These are phyloP conservation scores for Aaosphaeria pasadenensis DNA, from an alignment of 2,329 filamentous ascomycete species.

Conservation along the genomic window DNA sequence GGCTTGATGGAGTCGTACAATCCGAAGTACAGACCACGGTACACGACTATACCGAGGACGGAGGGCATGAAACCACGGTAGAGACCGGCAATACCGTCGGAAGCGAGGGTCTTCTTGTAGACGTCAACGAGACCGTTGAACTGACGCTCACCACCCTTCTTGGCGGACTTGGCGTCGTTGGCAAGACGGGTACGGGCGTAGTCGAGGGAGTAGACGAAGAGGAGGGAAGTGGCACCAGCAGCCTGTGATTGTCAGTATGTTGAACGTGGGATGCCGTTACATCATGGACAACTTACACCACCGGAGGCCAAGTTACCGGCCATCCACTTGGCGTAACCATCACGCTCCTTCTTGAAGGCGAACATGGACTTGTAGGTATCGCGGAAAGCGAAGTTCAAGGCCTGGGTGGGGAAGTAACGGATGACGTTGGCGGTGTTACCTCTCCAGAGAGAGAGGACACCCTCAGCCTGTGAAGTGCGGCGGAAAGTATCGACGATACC, in stretches of 20 bases:
- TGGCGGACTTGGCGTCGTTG: conserved; percentile 99
- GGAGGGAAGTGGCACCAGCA: conserved; percentile 98
- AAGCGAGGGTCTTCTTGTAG: conserved; percentile 99
- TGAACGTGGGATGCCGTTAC: not conserved
- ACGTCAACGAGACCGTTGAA: conserved; percentile 99
- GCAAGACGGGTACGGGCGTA: conserved; percentile 99
- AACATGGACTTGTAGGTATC: conserved; percentile 99
- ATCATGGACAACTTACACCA: conserved; percentile 69
- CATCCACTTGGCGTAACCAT: conserved; percentile 99
- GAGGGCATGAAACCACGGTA: conserved; percentile 99
- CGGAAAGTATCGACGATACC: conserved; percentile 95
- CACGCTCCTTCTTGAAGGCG: conserved; percentile 99
- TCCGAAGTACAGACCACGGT: conserved; percentile 99
- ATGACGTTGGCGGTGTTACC: conserved; percentile 99
- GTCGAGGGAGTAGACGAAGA: conserved; percentile 99
- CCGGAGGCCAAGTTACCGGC: conserved; percentile 98
- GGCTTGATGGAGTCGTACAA: conserved; percentile 99
- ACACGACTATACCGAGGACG: conserved; percentile 98
- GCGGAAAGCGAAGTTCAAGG: conserved; percentile 99
- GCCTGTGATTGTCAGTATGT: conserved; percentile 51
- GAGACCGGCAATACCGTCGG: conserved; percentile 98
- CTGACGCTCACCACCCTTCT: conserved; percentile 95
- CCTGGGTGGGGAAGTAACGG: conserved; percentile 99
- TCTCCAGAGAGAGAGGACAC: conserved; percentile 94
- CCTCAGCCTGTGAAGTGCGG: conserved; percentile 85